phyloP scores from a whole-genome alignment of 495 filamentous ascomycete species.

The Penicillium mononematosum region DNA sequence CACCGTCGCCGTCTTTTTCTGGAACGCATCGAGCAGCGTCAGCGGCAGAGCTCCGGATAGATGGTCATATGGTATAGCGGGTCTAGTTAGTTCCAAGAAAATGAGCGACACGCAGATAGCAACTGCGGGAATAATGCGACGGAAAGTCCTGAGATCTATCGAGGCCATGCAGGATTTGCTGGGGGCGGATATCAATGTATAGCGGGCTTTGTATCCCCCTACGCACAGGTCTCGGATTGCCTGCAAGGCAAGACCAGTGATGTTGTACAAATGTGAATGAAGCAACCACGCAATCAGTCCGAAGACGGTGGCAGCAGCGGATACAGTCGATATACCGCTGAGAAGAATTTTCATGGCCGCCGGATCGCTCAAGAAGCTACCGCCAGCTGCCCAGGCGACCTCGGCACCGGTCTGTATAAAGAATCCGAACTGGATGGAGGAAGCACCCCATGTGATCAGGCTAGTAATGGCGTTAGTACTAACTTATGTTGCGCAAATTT shows the following conservation, averaged over 20 bases:
- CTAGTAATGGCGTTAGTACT: slow-evolving; percentile 21
- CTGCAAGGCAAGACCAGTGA: slow-evolving; percentile 29
- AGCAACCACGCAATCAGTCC: slow-evolving; percentile 31
- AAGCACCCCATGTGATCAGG: slow-evolving; percentile 32
- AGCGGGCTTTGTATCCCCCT: slow-evolving; percentile 20
- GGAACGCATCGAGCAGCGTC: slow-evolving; percentile 31
- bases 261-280: slow-evolving; percentile 31
- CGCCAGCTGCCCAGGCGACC: slow-evolving; percentile 39
- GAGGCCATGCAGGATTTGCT: slow-evolving; percentile 25
- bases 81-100: slow-evolving; percentile 28
- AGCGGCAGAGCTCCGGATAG: slow-evolving; percentile 35
- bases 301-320: slow-evolving; percentile 35
- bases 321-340: slow-evolving; percentile 39
- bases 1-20: slow-evolving; percentile 19
- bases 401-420: slow-evolving; percentile 45
- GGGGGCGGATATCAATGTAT: slow-evolving; percentile 22
- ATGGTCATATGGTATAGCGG: slow-evolving; percentile 35
- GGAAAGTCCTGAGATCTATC: slow-evolving; percentile 21
- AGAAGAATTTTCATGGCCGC: slow-evolving; percentile 46
- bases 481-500: neutral
- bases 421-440: slow-evolving; percentile 43
- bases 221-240: slow-evolving; percentile 23
- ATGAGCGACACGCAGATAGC: slow-evolving; percentile 22
- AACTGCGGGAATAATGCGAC: slow-evolving; percentile 19
- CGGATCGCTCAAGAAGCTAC: slow-evolving; percentile 41